A percentile compares a stretch with the other conserved stretches of the same genome.
phyloP scores from a whole-genome alignment of 2,329 filamentous ascomycete species.

The Sclerotinia glacialis region DNA sequence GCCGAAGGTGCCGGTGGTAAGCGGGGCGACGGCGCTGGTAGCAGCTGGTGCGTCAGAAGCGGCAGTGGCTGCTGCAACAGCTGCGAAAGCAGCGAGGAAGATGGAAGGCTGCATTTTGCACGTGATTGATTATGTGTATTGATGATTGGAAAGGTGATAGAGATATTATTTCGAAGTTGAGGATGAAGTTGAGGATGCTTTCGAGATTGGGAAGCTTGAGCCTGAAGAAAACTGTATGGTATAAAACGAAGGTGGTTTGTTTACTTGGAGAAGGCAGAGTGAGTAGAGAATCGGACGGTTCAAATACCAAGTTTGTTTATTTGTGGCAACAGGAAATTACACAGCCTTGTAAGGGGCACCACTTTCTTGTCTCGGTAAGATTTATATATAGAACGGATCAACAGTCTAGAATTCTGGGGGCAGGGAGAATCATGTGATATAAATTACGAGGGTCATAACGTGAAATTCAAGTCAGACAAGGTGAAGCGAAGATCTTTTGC shows the following conservation, averaged over 20 bases:
- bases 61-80: conserved; percentile 25
- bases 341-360: conserved; percentile 21
- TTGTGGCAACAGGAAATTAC: conserved; percentile 22
- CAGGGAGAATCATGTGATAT: conserved; percentile 18
- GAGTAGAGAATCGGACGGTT: conserved; percentile 17
- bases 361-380: conserved; percentile 21
- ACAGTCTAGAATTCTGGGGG: conserved; percentile 10
- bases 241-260: conserved; percentile 20
- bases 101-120: conserved; percentile 26
- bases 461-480: conserved; percentile 7
- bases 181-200: neutral
- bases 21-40: conserved; percentile 7
- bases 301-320: conserved; percentile 22
- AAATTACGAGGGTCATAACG: neutral
- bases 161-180: neutral
- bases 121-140: conserved; percentile 6
- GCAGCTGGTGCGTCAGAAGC: conserved; percentile 19
- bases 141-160: neutral
- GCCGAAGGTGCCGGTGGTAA: conserved; percentile 14
- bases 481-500: conserved; percentile 14
- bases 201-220: neutral
- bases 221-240: conserved; percentile 1
- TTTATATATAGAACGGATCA: conserved; percentile 19
- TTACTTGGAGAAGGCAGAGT: neutral
- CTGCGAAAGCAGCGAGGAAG: conserved; percentile 25